A percentile compares a stretch with the other conserved stretches of the same genome.
phyloP scores from a whole-genome alignment of 1,284 basidiomycete genomes.

The Ceratobasidium sp. region DNA sequence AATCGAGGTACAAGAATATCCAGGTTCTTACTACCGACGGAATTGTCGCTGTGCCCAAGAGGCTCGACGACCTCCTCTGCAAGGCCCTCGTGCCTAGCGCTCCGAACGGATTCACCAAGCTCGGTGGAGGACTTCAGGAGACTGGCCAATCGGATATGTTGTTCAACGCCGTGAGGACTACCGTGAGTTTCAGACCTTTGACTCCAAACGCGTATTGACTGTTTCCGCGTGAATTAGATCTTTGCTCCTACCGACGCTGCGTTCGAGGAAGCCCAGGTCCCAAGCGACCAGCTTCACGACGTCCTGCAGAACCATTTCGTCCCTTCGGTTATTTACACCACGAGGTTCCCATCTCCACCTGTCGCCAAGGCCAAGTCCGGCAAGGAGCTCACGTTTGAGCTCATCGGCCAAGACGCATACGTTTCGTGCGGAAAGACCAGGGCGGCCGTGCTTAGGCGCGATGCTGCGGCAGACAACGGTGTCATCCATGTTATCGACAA shows the following conservation, averaged over 20 bases:
- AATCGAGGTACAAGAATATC: neutral
- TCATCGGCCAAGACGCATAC: neutral
- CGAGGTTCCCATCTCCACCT: neutral
- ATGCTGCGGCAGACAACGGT: conserved; percentile 2
- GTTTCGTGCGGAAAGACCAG: neutral
- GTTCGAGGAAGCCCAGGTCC: too few species aligned
- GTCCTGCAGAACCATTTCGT: too few species aligned
- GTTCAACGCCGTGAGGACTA: neutral
- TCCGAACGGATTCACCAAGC: conserved; percentile 21
- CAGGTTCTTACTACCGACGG: neutral
- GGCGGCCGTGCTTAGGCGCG: conserved; percentile 4
- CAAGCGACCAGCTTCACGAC: too few species aligned
- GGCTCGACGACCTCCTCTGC: conserved; percentile 9
- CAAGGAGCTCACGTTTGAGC: neutral
- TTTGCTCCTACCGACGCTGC: too few species aligned
- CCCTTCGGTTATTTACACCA: neutral
- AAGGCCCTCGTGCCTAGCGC: neutral
- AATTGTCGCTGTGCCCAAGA: neutral
- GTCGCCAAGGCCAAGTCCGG: neutral
- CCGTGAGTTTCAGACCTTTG: neutral
- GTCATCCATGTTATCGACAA: conserved; percentile 21
- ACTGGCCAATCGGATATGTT: neutral
- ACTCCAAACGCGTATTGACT: neutral
- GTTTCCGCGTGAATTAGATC: too few species aligned
- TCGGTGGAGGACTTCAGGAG: conserved; percentile 1